Conservation (phyloP, 116 monocot species). For the Thalassia testudinum region DNA sequence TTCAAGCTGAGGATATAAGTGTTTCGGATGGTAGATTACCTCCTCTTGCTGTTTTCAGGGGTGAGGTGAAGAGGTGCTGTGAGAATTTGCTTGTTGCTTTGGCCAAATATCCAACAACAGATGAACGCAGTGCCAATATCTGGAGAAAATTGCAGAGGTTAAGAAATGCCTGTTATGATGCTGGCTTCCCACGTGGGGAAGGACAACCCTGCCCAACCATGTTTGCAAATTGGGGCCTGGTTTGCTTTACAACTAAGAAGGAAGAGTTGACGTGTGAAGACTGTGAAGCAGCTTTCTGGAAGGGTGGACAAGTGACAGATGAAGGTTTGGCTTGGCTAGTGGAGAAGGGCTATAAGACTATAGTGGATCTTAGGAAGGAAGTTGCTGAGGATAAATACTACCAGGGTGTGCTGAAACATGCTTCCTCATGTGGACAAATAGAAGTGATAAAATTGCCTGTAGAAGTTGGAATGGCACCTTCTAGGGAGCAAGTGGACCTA, state of each 20-base stretch:
- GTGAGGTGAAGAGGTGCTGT: slow-evolving; percentile 84
- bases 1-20: slow-evolving; percentile 28
- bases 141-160: slow-evolving; percentile 82
- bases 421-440: slow-evolving; percentile 46
- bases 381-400: slow-evolving; percentile 44
- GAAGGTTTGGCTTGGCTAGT: slow-evolving; percentile 82
- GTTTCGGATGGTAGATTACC: slow-evolving; percentile 58
- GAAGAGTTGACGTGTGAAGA: slow-evolving; percentile 21
- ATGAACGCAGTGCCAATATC: slow-evolving; percentile 28
- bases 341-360: slow-evolving; percentile 69
- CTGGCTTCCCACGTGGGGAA: slow-evolving; percentile 71
- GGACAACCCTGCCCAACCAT: slow-evolving; percentile 46
- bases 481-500: slow-evolving; percentile 60
- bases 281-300: slow-evolving; percentile 83
- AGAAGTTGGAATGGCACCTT: slow-evolving; percentile 78
- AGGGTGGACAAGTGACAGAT: slow-evolving; percentile 86
- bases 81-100: slow-evolving; percentile 83
- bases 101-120: slow-evolving; percentile 49
- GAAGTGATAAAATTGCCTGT: slow-evolving; percentile 61
- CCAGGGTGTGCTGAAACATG: slow-evolving; percentile 28
- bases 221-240: slow-evolving; percentile 82
- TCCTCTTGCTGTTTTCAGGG: slow-evolving; percentile 77
- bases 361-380: slow-evolving; percentile 84
- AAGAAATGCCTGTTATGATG: slow-evolving; percentile 90
- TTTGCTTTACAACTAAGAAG: slow-evolving; percentile 44